Base-by-base conservation (phyloP, 75 land plant genomes). In the Picea sitchensis region DNA sequence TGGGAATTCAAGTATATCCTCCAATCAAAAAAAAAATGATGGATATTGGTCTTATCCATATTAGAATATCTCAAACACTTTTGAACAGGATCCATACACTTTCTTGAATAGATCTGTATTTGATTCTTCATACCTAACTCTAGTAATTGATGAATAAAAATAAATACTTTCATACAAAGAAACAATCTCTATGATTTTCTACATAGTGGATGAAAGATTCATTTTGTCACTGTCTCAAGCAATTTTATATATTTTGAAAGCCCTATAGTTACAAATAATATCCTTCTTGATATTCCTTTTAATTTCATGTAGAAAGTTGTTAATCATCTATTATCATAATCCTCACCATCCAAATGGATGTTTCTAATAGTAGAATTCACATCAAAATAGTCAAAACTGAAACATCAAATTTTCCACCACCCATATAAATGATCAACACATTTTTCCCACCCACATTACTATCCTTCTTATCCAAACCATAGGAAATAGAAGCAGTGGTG, bases 351-450 rank as follows among this genome's bases (percentile, higher is more conserved):
- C 47, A 89, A 82, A 74, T 92, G 94, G 59, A 92, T 92, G 75
- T 90, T 92, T 51, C 94, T 92, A 56, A 92, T 92, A 2, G 94
- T 92, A 17, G 94, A 89, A 86, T 92, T 92, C 31, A 92, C 94
- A 67, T 92, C 94, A 67, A 92, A 92, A 91, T 91, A 0, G 89
- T 91, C 71, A 91, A 84, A 2, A 91, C 78, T 13, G 93, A 91
- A 9, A 91, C 93, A 81, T 91, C 93, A 74, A 89, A 91, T 8
- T 8, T 59, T 8, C 60, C 60, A 59, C 60, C 60, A 14, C 60
- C 60, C 14, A 59, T 8, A 14, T 59, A 8, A 14, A 59, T 9
- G 60, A 59, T 59, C 14, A 59, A 14, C 60, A 59, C 60, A 14
- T 59, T 59, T 8, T 14, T 8, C 60, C 14, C 60, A 14, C 14